A percentile compares a stretch with the other conserved stretches of the same genome.
phyloP scores from a whole-genome alignment of 83 land plant genomes.

The Isoetes engelmannii region DNA sequence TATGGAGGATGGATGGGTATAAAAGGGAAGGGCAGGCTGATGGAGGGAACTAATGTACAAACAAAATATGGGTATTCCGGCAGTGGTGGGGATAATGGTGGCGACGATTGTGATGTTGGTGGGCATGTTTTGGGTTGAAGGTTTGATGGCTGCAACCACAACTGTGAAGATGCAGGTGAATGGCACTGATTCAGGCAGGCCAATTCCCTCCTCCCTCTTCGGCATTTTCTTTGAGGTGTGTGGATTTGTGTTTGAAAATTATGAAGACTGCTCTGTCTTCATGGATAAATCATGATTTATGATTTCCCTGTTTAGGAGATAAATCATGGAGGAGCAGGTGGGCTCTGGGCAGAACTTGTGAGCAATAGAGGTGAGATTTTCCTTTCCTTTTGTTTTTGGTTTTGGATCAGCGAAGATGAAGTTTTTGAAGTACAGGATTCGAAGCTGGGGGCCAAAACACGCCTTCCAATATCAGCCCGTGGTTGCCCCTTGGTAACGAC shows the following conservation, averaged over 20 bases:
- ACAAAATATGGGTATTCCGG: no score
- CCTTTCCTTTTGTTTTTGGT: neutral
- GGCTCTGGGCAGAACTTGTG: slow-evolving; percentile 8
- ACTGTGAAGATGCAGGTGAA: neutral
- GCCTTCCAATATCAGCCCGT: slow-evolving; percentile 3
- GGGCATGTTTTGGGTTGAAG: no score
- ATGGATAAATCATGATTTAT: neutral
- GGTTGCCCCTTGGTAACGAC: neutral
- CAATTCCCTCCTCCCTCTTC: slow-evolving; percentile 4
- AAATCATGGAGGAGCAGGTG: slow-evolving; percentile 8
- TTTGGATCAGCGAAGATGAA: neutral
- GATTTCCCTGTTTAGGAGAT: slow-evolving; percentile 1
- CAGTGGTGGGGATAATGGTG: no score
- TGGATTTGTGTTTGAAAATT: neutral
- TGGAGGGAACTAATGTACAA: no score
- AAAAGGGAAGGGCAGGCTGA: no score
- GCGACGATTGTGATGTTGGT: no score
- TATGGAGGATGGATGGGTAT: no score
- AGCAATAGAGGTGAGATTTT: slow-evolving; percentile 2
- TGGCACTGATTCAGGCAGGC: neutral
- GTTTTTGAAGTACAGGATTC: neutral
- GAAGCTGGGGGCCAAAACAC: slow-evolving; percentile 9
- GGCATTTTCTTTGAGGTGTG: slow-evolving; percentile 9
- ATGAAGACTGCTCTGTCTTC: no score
- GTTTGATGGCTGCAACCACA: no score